Percentiles rank a stretch among this genome's conserved stretches.
Evolutionary conservation across 202 grass and related monocot species (phyloP).

Genomic region (Setaria viridis): DNA sequence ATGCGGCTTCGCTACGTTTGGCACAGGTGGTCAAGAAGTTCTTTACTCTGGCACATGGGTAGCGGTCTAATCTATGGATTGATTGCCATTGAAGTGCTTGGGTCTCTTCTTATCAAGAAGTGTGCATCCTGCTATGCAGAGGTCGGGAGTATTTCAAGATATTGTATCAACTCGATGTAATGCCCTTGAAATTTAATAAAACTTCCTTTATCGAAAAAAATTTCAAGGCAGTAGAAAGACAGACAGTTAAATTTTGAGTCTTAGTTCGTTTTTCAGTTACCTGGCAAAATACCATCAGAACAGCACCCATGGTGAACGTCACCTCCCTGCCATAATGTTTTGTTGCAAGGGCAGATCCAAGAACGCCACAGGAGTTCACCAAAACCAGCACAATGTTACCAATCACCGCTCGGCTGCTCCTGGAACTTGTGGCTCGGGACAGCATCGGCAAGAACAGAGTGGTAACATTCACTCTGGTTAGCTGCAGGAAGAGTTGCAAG

Average conservation of each 20-base stretch:
- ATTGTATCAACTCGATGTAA: too few relatives aligned
- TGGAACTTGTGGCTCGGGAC: conserved; percentile 38
- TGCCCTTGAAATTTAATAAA: too few relatives aligned
- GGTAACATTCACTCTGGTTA: conserved; percentile 46
- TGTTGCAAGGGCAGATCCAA: conserved; percentile 50
- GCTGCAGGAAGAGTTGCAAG: conserved; percentile 45
- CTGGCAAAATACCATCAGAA: conserved; percentile 56
- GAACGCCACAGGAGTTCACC: conserved; percentile 47
- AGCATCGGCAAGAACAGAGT: conserved; percentile 53
- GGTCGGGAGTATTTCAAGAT: too few relatives aligned
- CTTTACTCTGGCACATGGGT: too few relatives aligned
- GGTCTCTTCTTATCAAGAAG: too few relatives aligned
- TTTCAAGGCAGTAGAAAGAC: background rate
- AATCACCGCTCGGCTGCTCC: conserved; percentile 28
- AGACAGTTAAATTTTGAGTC: background rate
- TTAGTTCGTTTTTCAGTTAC: conserved; percentile 28
- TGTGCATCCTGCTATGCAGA: too few relatives aligned
- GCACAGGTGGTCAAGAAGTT: too few relatives aligned
- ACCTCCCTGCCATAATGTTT: conserved; percentile 46
- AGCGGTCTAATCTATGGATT: too few relatives aligned
- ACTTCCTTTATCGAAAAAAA: too few relatives aligned
- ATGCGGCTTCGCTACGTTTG: too few relatives aligned
- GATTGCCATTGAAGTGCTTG: too few relatives aligned
- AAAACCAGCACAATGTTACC: conserved; percentile 47
- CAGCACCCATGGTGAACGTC: conserved; percentile 6